A percentile compares a stretch with the other conserved stretches of the same genome.
These are phyloP conservation scores for Rhazya stricta DNA, from an alignment of 257 asterid genomes.

Conservation along the genomic window DNA sequence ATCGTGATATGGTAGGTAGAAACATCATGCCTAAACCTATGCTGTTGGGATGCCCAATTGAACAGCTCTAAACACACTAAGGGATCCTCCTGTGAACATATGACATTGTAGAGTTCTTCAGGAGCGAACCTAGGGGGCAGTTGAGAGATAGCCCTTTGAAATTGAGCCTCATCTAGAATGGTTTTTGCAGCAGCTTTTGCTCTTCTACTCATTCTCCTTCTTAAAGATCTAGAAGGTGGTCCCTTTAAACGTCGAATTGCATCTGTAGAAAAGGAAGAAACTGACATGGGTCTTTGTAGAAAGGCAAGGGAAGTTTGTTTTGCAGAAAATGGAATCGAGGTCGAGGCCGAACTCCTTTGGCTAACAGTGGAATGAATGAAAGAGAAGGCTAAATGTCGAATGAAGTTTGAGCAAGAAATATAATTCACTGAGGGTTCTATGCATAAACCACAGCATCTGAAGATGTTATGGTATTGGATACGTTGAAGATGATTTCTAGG, in stretches of 20 bases:
- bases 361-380: constrained; percentile 15
- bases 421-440: constrained; percentile 11
- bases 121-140: constrained; percentile 74
- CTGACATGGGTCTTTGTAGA: constrained; percentile 13
- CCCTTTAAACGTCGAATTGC: constrained; percentile 40
- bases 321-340: constrained; percentile 1
- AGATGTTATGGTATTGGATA: constrained; percentile 13
- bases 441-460: constrained; percentile 7
- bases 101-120: constrained; percentile 69
- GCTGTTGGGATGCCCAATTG: constrained; percentile 90
- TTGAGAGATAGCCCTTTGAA: constrained; percentile 41
- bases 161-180: constrained; percentile 48
- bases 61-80: constrained; percentile 78
- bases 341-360: constrained; percentile 6
- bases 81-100: constrained; percentile 52
- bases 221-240: constrained; percentile 65
- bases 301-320: constrained; percentile 10
- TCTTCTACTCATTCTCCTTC: constrained; percentile 64
- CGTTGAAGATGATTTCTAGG: constrained; percentile 25
- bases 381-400: constrained; percentile 20
- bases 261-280: constrained; percentile 42
- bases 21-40: constrained; percentile 66
- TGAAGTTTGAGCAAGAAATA: constrained; percentile 11
- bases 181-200: constrained; percentile 68
- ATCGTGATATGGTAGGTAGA: constrained; percentile 55